These are phyloP conservation scores for Mycena capillaripes DNA, from an alignment of 768 basidiomycete species.

Conservation along the genomic window DNA sequence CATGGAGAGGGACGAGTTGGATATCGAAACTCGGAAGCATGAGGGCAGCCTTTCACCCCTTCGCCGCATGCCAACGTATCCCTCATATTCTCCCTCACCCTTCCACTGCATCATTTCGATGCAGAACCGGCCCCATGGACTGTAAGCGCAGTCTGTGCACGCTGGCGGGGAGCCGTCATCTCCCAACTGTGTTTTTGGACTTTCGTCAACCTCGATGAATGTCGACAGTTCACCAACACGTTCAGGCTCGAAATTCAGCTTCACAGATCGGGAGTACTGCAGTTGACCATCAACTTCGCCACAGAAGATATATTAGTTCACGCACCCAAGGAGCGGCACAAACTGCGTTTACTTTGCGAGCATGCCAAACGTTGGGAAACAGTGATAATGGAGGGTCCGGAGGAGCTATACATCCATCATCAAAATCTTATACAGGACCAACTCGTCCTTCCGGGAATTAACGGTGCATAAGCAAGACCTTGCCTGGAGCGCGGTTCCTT, in stretches of 20 bases:
- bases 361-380: constrained; percentile 11
- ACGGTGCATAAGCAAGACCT: no score
- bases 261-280: background rate
- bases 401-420: background rate
- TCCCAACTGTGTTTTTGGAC: constrained; percentile 3
- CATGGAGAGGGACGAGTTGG: background rate
- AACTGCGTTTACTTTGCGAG: background rate
- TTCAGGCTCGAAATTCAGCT: background rate
- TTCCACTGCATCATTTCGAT: background rate
- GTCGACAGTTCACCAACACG: background rate
- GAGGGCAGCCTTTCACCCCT: constrained; percentile 10
- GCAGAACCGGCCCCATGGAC: constrained; percentile 3
- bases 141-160: constrained; percentile 5
- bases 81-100: constrained; percentile 10
- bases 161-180: constrained; percentile 5
- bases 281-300: background rate
- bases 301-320: background rate
- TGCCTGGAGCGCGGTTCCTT: no score
- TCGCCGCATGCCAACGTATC: constrained; percentile 13
- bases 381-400: background rate
- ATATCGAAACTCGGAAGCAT: constrained; percentile 6
- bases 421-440: background rate
- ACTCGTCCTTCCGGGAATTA: background rate
- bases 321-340: background rate
- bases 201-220: background rate